These are phyloP conservation scores for Volvox africanus DNA, from an alignment of 139 green algal species.

Conservation along the genomic window DNA sequence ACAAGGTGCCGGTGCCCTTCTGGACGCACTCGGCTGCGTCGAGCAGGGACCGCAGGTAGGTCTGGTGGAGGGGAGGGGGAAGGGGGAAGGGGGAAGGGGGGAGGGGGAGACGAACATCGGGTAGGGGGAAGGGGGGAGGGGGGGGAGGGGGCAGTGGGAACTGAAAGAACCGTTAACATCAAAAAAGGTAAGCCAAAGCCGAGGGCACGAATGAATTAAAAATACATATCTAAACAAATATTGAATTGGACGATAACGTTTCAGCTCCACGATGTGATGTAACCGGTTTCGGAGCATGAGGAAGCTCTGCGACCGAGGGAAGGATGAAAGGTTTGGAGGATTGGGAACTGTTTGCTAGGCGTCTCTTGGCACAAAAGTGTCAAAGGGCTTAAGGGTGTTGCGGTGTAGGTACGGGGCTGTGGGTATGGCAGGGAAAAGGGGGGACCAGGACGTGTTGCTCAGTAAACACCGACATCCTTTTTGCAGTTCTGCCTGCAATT, in stretches of 20 bases:
- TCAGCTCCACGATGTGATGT: neutral
- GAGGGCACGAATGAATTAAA: too few relatives aligned
- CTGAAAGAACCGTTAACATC: too few relatives aligned
- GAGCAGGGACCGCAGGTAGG: conserved; percentile 82
- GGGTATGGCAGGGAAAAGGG: too few relatives aligned
- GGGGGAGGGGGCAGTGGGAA: neutral
- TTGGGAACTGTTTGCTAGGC: neutral
- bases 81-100: neutral
- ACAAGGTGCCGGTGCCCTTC: conserved; percentile 13
- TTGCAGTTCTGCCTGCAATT: too few relatives aligned
- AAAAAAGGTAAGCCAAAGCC: too few relatives aligned
- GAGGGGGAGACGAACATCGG: neutral
- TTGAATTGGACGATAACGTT: too few relatives aligned
- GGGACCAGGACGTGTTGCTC: too few relatives aligned
- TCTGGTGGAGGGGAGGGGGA: conserved; percentile 52
- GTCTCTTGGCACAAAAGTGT: too few relatives aligned
- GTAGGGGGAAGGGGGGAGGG: neutral
- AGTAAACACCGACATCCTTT: neutral
- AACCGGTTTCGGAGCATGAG: neutral
- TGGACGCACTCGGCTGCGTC: conserved; percentile 46
- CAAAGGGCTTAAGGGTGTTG: too few relatives aligned
- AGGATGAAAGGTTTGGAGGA: neutral
- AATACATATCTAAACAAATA: too few relatives aligned
- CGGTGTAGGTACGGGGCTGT: too few relatives aligned
- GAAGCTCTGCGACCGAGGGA: neutral